Conservation (phyloP, 2,329 filamentous ascomycete species). For the Cordyceps pruinosa region DNA sequence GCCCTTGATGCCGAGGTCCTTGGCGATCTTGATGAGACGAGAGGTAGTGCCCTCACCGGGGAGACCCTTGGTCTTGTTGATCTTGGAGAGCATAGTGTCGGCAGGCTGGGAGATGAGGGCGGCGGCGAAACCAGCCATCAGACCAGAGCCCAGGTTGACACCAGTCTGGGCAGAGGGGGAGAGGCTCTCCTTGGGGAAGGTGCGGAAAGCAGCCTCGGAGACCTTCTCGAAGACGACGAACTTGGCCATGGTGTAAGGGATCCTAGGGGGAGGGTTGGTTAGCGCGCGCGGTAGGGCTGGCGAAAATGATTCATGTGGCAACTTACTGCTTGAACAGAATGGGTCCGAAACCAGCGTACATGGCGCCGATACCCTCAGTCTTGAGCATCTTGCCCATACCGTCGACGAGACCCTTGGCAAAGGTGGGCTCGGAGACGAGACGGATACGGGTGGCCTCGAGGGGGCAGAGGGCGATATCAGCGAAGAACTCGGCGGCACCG, state of each 20-base stretch:
- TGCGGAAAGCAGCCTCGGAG: slow-evolving; percentile 62
- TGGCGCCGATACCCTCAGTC: slow-evolving; percentile 68
- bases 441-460: slow-evolving; percentile 83
- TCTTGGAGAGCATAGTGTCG: slow-evolving; percentile 91
- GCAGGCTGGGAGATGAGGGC: slow-evolving; percentile 83
- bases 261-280: slow-evolving; percentile 33
- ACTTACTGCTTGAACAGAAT: slow-evolving; percentile 55
- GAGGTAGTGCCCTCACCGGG: slow-evolving; percentile 77
- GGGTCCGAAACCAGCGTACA: slow-evolving; percentile 79
- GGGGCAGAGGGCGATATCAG: slow-evolving; percentile 72
- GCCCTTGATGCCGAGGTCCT: slow-evolving; percentile 74
- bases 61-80: slow-evolving; percentile 88
- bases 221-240: slow-evolving; percentile 93
- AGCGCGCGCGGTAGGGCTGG: too few species aligned
- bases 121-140: slow-evolving; percentile 66
- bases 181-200: slow-evolving; percentile 63
- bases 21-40: slow-evolving; percentile 80
- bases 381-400: slow-evolving; percentile 71
- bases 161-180: slow-evolving; percentile 65
- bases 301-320: too few species aligned
- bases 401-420: slow-evolving; percentile 64
- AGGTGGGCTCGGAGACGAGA: slow-evolving; percentile 74
- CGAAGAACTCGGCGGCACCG: slow-evolving; percentile 54
- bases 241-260: slow-evolving; percentile 92
- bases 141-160: slow-evolving; percentile 63